Base-by-base conservation (phyloP, 805 yeast genomes). In the Schwanniomyces yamadae region DNA sequence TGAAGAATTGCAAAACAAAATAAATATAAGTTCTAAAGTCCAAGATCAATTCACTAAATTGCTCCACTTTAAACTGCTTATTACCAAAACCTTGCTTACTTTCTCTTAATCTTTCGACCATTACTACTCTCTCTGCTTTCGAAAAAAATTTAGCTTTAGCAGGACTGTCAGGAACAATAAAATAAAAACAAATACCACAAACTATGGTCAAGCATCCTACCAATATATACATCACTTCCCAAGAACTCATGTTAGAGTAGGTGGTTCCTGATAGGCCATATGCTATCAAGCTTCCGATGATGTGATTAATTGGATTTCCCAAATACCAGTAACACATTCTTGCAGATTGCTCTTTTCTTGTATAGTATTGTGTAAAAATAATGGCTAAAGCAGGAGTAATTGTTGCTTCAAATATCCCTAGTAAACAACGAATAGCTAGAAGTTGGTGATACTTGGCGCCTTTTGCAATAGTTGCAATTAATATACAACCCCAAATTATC, bases 51-150 rank as follows among this genome's bases (percentile, higher is more conserved):
- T 80, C 83, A 15, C 51, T 56, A 28, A 77, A 59, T 52, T 82
- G 86, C 35, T 66, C 54, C 66, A 59, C 60, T 49, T 78, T 78
- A 69, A 79, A 76, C 28, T 64, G 58, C 45, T 60, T 70, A 45
- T 70, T 75, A 38, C 82, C 82, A 50, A 73, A 73, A 31, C 84
- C 86, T 44, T 72, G 81, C 46, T 71, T 75, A 57, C 73, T 78
- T 14, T 45, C 48, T 45, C 80, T 72, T 42, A 75, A 76, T 45
- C 80, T 69, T 54, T 69, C 75, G 23, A 77, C 75, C 5, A 25
- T 13, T 12, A 13, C 14, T 12, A 25, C 16, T 13, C 28, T 25
- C 15, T 25, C 28, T 4, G 14, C 28, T 12, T 25, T 13, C 5
- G 14, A 12, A 9, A 25, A 25, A 10, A 23, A 23, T 14, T 6